Base-by-base conservation (phyloP, 2,329 filamentous ascomycete species). In the Pezicula neosporulosa region DNA sequence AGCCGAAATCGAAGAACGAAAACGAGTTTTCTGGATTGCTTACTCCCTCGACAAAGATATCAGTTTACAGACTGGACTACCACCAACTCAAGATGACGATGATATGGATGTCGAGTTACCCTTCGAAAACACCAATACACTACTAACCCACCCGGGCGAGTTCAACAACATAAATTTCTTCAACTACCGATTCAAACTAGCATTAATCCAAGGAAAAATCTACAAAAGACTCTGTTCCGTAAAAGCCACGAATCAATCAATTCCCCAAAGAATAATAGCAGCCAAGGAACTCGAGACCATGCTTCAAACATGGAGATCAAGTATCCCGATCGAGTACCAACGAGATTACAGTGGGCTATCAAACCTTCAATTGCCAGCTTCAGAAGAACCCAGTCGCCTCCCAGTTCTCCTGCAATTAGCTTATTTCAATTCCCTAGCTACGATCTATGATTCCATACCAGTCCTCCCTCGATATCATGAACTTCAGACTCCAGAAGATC, bases 181-280 rank as follows among this genome's bases (percentile, higher is more conserved):
- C 51, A 44, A 57, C 44, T 42, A 49, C 27, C 53, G 51, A 16
- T 39, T 57, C 44, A 44, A 54, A 44, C 38, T 63, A 15, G 58
- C 59, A 1, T 49, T 52, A 24, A 56, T 63, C 21, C 61, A 65
- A 44, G 62, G 61, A 27, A 56, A 59, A 39, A 58, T 63, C 10
- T 63, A 63, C 44, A 61, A 56, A 42, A 49, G 50, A 9, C 47
- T 63, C 0, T 56, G 49, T 30, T 61, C 57, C 18, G 54, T 61
- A 6, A 51, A 56, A 19, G 65, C 63, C 12, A 18, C 10, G 3
- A 48, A 47, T 16, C 52, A 58, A 49, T 48, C 59, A 3, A 35
- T 45, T 10, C 16, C 38, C 4, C 44, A 58, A 42, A 47, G 54
- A 33, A 19, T 54, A 5, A 37, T 48, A 4, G 52, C 51, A 3